Percentiles rank a stretch among this genome's conserved stretches.
These are phyloP conservation scores for Apophysomyces elegans DNA, from an alignment of 371 early-diverging fungal genomes.

Conservation along the genomic window DNA sequence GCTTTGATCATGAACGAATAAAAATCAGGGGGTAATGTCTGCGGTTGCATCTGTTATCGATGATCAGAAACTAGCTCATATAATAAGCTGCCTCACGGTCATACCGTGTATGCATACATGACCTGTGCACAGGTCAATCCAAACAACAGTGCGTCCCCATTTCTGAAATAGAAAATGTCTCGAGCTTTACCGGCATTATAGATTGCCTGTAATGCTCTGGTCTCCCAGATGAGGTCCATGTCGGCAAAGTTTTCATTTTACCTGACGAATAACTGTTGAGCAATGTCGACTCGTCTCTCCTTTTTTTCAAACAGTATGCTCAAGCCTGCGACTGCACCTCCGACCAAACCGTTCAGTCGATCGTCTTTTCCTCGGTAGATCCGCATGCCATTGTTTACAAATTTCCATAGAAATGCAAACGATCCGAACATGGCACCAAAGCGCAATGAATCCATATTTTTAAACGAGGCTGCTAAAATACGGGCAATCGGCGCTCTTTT, in stretches of 20 bases:
- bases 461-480: conserved; percentile 52
- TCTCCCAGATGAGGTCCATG: background rate
- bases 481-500: conserved; percentile 47
- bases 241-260: conserved; percentile 12
- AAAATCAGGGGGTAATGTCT: conserved; percentile 69
- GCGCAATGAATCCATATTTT: conserved; percentile 57
- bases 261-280: conserved; percentile 66
- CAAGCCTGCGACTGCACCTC: conserved; percentile 64
- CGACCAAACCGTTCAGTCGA: conserved; percentile 61
- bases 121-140: conserved; percentile 63
- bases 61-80: conserved; percentile 4
- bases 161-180: conserved; percentile 64
- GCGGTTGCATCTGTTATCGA: conserved; percentile 57
- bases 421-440: conserved; percentile 76
- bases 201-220: conserved; percentile 60
- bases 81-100: background rate
- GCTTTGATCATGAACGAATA: conserved; percentile 70
- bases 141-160: conserved; percentile 70
- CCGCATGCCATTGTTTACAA: conserved; percentile 70
- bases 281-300: conserved; percentile 65
- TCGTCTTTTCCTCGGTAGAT: conserved; percentile 61
- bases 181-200: conserved; percentile 67
- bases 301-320: conserved; percentile 63
- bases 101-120: conserved; percentile 70
- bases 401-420: conserved; percentile 78